A percentile compares a stretch with the other conserved stretches of the same genome.
phyloP scores from a whole-genome alignment of 148 eudicot species.

The Camellia japonica region DNA sequence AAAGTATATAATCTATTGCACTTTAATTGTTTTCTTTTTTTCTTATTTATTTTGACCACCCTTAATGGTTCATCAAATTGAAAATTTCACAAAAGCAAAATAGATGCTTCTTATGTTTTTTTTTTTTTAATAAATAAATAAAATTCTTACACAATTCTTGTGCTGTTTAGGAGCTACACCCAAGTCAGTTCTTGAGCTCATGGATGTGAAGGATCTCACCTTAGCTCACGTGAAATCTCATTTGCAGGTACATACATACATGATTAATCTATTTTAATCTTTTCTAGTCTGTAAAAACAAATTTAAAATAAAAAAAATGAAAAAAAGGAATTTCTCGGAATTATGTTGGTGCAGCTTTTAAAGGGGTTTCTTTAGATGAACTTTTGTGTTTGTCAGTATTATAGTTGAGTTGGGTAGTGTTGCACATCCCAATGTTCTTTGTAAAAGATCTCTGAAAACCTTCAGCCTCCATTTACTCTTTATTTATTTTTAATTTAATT shows the following conservation, averaged over 20 bases:
- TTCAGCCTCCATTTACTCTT: not conserved
- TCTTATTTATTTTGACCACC: not conserved
- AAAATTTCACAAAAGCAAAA: not conserved
- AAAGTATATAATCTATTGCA: slow-evolving; percentile 32
- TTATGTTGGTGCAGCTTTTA: not conserved
- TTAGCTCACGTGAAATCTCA: slow-evolving; percentile 17
- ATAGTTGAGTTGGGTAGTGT: not conserved
- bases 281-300: no score
- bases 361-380: not conserved
- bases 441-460: not conserved
- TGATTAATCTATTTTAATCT: not conserved
- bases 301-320: not conserved
- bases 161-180: slow-evolving; percentile 16
- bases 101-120: not conserved
- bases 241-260: slow-evolving; percentile 12
- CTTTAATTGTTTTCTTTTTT: not conserved
- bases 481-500: not conserved
- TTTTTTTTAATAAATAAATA: not conserved
- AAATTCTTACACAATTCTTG: no score
- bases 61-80: not conserved
- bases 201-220: slow-evolving; percentile 20
- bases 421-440: not conserved
- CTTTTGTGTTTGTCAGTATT: not conserved
- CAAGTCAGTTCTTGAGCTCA: slow-evolving; percentile 17
- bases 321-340: not conserved